Conservation (phyloP, 2,329 filamentous ascomycete species). For the Cladosporium sp. region DNA sequence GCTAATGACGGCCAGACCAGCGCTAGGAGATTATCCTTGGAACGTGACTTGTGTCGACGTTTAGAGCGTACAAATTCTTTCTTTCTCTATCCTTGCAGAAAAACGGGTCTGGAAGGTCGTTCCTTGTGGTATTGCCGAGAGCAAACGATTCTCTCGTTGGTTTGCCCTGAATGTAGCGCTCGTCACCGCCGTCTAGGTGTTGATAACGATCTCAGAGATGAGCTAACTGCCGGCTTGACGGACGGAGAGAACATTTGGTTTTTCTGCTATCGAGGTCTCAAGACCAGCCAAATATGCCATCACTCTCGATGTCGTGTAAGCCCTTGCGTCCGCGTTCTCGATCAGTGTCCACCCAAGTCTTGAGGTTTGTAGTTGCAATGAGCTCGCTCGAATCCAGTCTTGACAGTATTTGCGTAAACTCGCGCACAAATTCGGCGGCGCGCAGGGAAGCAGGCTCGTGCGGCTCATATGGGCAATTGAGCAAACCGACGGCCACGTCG, state of each 20-base stretch:
- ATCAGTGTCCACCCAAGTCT: conserved; percentile 13
- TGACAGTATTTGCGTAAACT: conserved; percentile 5
- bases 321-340: background rate
- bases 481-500: conserved; percentile 10
- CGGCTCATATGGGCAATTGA: conserved; percentile 3
- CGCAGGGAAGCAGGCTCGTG: conserved; percentile 7
- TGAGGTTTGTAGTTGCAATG: conserved; percentile 10
- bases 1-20: background rate
- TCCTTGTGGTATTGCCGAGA: too few species aligned
- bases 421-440: conserved; percentile 7
- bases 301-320: background rate
- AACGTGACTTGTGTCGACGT: background rate
- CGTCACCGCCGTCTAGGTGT: too few species aligned
- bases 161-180: too few species aligned
- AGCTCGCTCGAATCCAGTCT: conserved; percentile 8
- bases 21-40: background rate
- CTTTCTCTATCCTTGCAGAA: too few species aligned
- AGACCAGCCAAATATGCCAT: background rate
- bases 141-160: too few species aligned
- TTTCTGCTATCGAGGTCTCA: background rate
- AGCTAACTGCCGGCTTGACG: too few species aligned
- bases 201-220: too few species aligned
- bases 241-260: too few species aligned
- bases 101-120: too few species aligned
- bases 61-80: too few species aligned